These are phyloP conservation scores for Tillandsia leiboldiana DNA, from an alignment of 176 grass and related monocot genomes.

Conservation along the genomic window DNA sequence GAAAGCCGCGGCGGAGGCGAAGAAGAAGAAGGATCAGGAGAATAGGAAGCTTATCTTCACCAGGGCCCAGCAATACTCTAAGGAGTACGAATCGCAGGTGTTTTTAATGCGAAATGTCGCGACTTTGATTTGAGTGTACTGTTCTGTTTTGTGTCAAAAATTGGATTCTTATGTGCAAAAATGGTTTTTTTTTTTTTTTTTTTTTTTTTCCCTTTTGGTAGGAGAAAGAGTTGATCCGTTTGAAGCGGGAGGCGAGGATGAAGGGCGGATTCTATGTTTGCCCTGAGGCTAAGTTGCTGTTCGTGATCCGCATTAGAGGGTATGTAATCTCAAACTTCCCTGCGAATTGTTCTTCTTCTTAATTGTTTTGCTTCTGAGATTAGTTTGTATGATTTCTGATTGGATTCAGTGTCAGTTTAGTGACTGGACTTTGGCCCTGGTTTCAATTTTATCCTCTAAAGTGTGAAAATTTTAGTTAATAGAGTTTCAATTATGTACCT, in stretches of 20 bases:
- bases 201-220: slow-evolving; percentile 12
- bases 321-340: not conserved
- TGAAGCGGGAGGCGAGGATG: slow-evolving; percentile 87
- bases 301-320: slow-evolving; percentile 86
- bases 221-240: slow-evolving; percentile 74
- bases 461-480: not conserved
- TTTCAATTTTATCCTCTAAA: not conserved
- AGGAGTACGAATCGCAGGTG: slow-evolving; percentile 66
- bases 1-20: slow-evolving; percentile 1
- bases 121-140: not conserved
- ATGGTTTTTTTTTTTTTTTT: not conserved
- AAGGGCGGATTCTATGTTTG: slow-evolving; percentile 97
- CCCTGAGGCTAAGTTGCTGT: slow-evolving; percentile 76
- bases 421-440: too few species aligned
- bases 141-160: not conserved
- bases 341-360: not conserved
- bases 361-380: not conserved
- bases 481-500: too few species aligned
- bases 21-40: slow-evolving; percentile 19
- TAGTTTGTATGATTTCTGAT: not conserved
- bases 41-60: slow-evolving; percentile 14
- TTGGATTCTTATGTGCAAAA: not conserved
- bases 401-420: not conserved
- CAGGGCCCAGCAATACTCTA: slow-evolving; percentile 12
- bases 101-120: not conserved